Evolutionary conservation across 1,284 basidiomycete species (phyloP), one percentile per base, ranked within the genome.

Genomic region (Fomitopsis betulina): DNA sequence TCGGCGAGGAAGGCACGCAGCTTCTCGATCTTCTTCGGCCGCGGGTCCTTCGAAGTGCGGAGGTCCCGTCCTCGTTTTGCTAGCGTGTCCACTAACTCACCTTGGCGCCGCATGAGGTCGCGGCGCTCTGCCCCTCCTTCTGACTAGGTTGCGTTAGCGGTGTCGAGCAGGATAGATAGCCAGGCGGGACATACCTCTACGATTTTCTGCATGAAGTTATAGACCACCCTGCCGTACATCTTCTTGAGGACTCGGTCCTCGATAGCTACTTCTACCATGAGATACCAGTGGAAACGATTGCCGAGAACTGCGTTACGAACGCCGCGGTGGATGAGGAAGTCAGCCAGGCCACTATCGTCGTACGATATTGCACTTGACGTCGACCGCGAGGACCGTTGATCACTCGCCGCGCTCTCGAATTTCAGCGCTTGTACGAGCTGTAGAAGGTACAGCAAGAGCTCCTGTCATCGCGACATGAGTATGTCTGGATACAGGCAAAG

Each of bases 371-470:
- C 87, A 58, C 79, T 89, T 17, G 84, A 79, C n/a, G 81, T 78
- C 15, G 87, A 82, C 60, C 88, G 76, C 50, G 85, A 79, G 7
- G 83, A 86, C 54, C 83, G 78, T 65, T 89, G 84, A 59, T 91
- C 88, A 55, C 82, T 86, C 2, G 86, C 87, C 1, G 84, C 78
- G 64, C 83, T 91, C 69, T 98, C 95, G 62, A 98, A 98, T 70
- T 97, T 98, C 65, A 99, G 85, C 0, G 96, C 95, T 75, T 99
- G 97, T 0, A 99, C 96, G 2, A 99, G 84, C 74, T 99, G 97
- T 5, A 99, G 76, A 1, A 99, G 80, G 71, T 99, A 99, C 0
- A 98, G 72, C 54, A 94, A 79, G 4, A 99, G 81, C 71, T 99
- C 96, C 91, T 96, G 70, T 15, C 0, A 23, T 54, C 10, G 1